A percentile compares a stretch with the other conserved stretches of the same genome.
Evolutionary conservation across 768 basidiomycete species (phyloP).

Genomic region (Cystofilobasidium capitatum): DNA sequence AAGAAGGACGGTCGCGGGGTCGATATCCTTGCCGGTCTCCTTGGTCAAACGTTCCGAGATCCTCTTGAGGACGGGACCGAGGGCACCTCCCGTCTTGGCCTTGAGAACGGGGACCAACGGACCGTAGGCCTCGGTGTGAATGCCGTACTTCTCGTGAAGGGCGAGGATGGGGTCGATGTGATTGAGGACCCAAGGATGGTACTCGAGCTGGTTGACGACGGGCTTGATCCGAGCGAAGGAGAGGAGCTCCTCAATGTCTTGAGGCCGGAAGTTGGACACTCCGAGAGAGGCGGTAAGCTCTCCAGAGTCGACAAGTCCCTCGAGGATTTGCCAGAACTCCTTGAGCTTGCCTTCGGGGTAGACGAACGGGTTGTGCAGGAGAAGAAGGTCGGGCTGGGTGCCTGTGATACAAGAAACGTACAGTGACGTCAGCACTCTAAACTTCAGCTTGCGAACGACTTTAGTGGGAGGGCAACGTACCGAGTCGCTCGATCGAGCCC

Average conservation of each 20-base stretch:
- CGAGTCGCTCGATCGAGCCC: constrained; percentile 31
- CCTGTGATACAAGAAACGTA: too few species aligned
- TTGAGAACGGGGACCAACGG: constrained; percentile 34
- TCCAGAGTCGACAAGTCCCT: constrained; percentile 30
- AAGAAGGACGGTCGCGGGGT: constrained; percentile 32
- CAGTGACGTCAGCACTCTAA: too few species aligned
- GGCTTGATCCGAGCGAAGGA: constrained; percentile 36
- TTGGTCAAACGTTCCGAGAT: constrained; percentile 32
- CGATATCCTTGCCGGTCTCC: constrained; percentile 33
- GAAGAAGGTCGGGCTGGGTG: constrained; percentile 57
- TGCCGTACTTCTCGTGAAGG: constrained; percentile 34
- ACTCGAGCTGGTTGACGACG: constrained; percentile 40
- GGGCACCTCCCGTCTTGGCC: constrained; percentile 28
- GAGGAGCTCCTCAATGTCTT: constrained; percentile 36
- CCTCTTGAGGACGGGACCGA: constrained; percentile 33
- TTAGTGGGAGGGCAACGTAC: too few species aligned
- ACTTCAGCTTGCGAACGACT: too few species aligned
- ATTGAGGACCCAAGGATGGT: constrained; percentile 40
- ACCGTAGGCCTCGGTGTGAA: constrained; percentile 34
- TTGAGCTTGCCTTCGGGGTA: constrained; percentile 26
- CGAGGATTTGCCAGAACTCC: constrained; percentile 22
- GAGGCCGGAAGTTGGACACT: constrained; percentile 38
- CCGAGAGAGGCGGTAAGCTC: constrained; percentile 34
- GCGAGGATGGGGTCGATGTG: constrained; percentile 32
- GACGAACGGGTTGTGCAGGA: constrained; percentile 67